These are phyloP conservation scores for Globisporangium paroecandrum DNA, from an alignment of 352 stramenopile species.

Conservation along the genomic window DNA sequence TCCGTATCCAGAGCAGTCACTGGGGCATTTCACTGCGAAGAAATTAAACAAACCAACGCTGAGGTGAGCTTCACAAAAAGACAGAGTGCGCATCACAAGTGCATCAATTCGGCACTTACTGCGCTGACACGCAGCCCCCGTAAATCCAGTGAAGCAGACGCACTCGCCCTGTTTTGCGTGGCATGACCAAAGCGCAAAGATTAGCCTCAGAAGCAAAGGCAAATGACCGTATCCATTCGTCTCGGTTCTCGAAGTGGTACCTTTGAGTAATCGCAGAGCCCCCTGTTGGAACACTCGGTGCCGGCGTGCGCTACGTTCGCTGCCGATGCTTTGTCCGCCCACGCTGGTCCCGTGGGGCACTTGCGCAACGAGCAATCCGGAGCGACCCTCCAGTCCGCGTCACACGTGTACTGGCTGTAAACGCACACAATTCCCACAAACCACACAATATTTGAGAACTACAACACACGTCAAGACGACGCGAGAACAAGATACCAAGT, in stretches of 20 bases:
- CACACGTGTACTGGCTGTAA: conserved; percentile 66
- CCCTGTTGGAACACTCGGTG: conserved; percentile 61
- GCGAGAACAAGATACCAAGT: background rate
- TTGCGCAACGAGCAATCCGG: conserved; percentile 70
- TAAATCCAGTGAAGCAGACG: conserved; percentile 52
- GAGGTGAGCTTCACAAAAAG: background rate
- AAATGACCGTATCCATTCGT: background rate
- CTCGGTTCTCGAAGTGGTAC: conserved; percentile 9
- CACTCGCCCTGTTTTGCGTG: conserved; percentile 40
- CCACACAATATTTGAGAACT: background rate
- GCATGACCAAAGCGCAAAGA: background rate
- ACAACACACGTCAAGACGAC: background rate
- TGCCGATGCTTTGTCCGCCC: conserved; percentile 75
- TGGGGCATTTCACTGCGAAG: conserved; percentile 46
- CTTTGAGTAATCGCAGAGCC: conserved; percentile 59
- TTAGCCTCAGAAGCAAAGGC: background rate
- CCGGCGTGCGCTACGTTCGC: conserved; percentile 49
- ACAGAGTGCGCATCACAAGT: background rate
- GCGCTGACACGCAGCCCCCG: conserved; percentile 54
- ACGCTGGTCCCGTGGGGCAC: conserved; percentile 67
- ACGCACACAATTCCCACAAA: background rate
- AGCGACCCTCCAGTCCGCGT: conserved; percentile 51
- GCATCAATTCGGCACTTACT: conserved; percentile 21
- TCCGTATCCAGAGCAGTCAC: conserved; percentile 62
- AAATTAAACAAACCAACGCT: background rate